Conservation (phyloP, 495 filamentous ascomycete species). For the Chaetomium cochliodes region DNA sequence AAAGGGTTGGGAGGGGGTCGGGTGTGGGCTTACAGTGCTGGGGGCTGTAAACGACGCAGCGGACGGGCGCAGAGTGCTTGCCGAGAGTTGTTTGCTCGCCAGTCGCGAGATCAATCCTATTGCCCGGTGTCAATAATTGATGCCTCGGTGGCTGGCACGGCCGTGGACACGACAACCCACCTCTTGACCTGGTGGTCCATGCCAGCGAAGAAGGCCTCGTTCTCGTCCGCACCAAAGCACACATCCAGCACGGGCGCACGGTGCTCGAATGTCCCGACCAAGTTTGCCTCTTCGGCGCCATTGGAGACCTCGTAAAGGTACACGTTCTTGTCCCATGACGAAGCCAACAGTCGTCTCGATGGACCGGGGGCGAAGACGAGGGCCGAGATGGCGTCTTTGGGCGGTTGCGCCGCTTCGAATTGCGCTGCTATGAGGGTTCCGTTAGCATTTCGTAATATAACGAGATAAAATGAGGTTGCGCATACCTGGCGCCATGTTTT, state of each 20-base stretch:
- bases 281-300: slow-evolving; percentile 56
- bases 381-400: slow-evolving; percentile 84
- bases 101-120: slow-evolving; percentile 69
- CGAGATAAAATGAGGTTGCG: background rate
- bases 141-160: background rate
- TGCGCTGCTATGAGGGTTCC: slow-evolving; percentile 50
- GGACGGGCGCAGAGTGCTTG: slow-evolving; percentile 73
- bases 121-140: background rate
- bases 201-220: slow-evolving; percentile 79
- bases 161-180: slow-evolving; percentile 39
- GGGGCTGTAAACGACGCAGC: slow-evolving; percentile 76
- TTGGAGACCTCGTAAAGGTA: slow-evolving; percentile 76
- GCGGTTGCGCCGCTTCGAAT: slow-evolving; percentile 70
- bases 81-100: slow-evolving; percentile 72
- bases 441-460: slow-evolving; percentile 10
- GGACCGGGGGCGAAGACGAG: slow-evolving; percentile 74
- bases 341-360: slow-evolving; percentile 72
- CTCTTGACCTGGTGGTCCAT: slow-evolving; percentile 81
- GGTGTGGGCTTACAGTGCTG: slow-evolving; percentile 58
- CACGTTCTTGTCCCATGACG: slow-evolving; percentile 91
- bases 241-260: slow-evolving; percentile 85
- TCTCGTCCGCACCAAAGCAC: slow-evolving; percentile 80
- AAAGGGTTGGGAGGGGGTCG: background rate
- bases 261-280: slow-evolving; percentile 73
- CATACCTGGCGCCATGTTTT: slow-evolving; percentile 43